Evolutionary conservation across 331 rosid species (phyloP), one percentile per base, ranked within the genome.

Genomic region (Rhamnella rubrinervis): DNA sequence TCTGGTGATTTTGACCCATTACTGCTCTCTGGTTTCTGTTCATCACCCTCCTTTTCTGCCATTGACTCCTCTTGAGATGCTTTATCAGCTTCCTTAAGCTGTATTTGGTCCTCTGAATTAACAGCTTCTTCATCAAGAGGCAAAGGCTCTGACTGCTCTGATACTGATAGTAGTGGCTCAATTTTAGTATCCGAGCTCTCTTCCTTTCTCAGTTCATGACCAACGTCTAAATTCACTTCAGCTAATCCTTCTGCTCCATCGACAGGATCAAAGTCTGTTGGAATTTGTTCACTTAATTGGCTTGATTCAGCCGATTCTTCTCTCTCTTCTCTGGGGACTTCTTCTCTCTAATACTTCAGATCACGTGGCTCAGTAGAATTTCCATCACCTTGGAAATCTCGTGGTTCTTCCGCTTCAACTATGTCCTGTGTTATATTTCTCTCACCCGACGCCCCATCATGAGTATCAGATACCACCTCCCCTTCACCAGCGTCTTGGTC

Each of bases 401-500:
- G 2, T 19, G 50, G 18, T 66, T 46, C 74, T 51, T 85, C 77
- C 25, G 50, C 64, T 62, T 46, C 66, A 5, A 13, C 59, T 51
- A 14, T n/a, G 5, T 57, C 40, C 14, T 19, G 14, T 51, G 68
- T 8, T 37, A 20, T 31, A 59, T 67, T 67, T 58, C 68, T 61
- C 47, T 70, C 76, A 26, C 56, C 72, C 41, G 85, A 61, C 21
- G 46, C 37, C 25, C 47, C 71, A 59, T 49, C 65, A 59, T 53
- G 69, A 31, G 55, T 19, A n/a, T 57, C 59, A 25, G 71, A 75
- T 39, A 56, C 38, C 31, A 49, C 70, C 35, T 75, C 77, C 72
- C 70, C 81, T 77, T 83, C 49, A 38, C 59, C 68, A 55, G 59
- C 72, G 73, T 80, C 85, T 50, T 62, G 75, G 59, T 67, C 85